These are phyloP conservation scores for Earliella scabrosa DNA, from an alignment of 1,284 basidiomycete genomes.

Conservation along the genomic window DNA sequence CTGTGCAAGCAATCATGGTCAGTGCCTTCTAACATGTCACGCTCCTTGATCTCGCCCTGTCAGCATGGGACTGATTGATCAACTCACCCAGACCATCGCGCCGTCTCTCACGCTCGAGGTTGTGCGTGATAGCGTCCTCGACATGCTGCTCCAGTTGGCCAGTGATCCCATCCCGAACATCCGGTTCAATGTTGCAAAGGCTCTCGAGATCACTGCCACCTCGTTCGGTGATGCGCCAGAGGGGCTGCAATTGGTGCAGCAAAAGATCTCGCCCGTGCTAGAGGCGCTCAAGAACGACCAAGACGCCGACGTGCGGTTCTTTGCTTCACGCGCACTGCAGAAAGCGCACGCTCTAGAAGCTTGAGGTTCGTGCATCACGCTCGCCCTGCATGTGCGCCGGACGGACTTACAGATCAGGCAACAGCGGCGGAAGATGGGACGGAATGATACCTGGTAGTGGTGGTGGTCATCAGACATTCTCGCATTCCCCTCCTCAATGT, in stretches of 20 bases:
- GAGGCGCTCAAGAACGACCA: slow-evolving; percentile 89
- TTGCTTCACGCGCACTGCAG: slow-evolving; percentile 74
- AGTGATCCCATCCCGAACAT: slow-evolving; percentile 98
- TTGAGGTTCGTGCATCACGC: slow-evolving; percentile 21
- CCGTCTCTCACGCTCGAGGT: slow-evolving; percentile 91
- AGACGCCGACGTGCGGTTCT: slow-evolving; percentile 96
- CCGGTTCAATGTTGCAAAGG: slow-evolving; percentile 98
- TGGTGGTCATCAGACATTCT: slow-evolving; percentile 12
- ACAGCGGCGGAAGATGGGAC: neutral
- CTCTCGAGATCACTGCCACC: slow-evolving; percentile 84
- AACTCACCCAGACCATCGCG: slow-evolving; percentile 78
- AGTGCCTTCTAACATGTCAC: slow-evolving; percentile 33
- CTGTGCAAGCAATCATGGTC: slow-evolving; percentile 97
- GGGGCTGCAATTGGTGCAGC: slow-evolving; percentile 75
- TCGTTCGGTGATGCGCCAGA: slow-evolving; percentile 72
- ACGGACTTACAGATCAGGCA: neutral
- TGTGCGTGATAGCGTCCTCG: slow-evolving; percentile 86
- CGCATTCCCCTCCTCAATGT: slow-evolving; percentile 1
- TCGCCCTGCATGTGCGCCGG: neutral
- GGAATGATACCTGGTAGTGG: slow-evolving; percentile 17
- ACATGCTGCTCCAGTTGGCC: slow-evolving; percentile 84
- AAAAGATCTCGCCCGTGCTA: slow-evolving; percentile 82
- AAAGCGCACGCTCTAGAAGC: slow-evolving; percentile 41
- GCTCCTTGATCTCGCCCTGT: slow-evolving; percentile 10
- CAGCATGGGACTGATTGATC: slow-evolving; percentile 19